Base-by-base conservation (phyloP, 148 eudicot genomes). In the Heliamphora exappendiculata region DNA sequence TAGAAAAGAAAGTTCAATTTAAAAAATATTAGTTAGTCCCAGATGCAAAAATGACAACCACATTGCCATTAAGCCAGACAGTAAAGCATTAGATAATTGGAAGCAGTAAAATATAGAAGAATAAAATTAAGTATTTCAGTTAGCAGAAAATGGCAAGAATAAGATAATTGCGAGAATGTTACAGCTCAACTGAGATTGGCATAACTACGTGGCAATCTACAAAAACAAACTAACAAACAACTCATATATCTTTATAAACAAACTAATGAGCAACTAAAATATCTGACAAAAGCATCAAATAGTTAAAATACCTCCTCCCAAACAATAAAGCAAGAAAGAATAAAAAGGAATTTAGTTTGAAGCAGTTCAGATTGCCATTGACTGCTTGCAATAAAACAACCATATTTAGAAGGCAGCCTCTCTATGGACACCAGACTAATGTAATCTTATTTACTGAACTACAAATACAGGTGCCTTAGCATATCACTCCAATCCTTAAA, bases 1-100 rank as follows among this genome's bases (percentile, higher is more conserved):
- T 95, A 60, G 37, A 79, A 79, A 64, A 79, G 37, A 20, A 64
- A 77, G 19, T 29, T 51, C 75, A 51, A 28, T n/a, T 71, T 71
- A 53, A 29, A 17, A 26, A 44, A 55, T 41, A 59, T 58, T 31
- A 58, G 37, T 74, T 59, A n/a, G 29, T 7, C 16, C 16, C 7
- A 31, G 0, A 5, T 33, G 16, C 76, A 74, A 74, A 29, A 42
- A 19, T 37, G 10, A 11, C n/a, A 9, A 59, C 0, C 5, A 2
- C 7, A 45, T 31, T 45, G 12, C 3, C 26, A 47, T 45, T 63
- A 58, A n/a, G 33, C 77, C 33, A 63, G 70, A 55, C n/a, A 19
- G 19, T 71, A 71, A 3, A 16, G 17, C n/a, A 60, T 19, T 8
- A 57, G 62, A 57, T 24, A 29, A 57, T 57, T 51, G 16, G 19